Evolutionary conservation across 2,329 filamentous ascomycete species (phyloP), one percentile per base, ranked within the genome.

Genomic region (Beauveria brongniartii): DNA sequence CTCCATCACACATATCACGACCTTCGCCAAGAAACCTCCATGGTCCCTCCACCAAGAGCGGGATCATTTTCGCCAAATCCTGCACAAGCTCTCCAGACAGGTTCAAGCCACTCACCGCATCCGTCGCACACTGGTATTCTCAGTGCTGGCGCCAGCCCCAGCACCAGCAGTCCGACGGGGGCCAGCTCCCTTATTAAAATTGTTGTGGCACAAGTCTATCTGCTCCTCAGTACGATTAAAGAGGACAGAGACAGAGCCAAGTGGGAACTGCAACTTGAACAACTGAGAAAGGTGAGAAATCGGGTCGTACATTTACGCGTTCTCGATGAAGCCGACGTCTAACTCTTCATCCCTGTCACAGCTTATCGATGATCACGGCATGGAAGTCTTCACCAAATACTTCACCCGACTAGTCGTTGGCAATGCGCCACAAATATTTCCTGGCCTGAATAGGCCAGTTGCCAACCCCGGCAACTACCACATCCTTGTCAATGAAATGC

Each of bases 371-470:
- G 92, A 93, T 70, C 88, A 96, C 92, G 92, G 92, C 72, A 99
- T 99, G 93, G 95, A 99, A 82, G 92, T 97, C 72, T 97, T 92
- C 74, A 87, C 91, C 63, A 95, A 92, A 80, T 97, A 94, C 76
- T 96, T 99, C 77, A 88, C 91, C 75, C 91, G 93, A 76, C 82
- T 97, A 73, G 85, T 99, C 71, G 89, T 89, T 75, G 88, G 88
- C 77, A 97, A 97, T 85, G 91, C 92, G 69, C 80, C 88, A 65
- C 88, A 94, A 70, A 94, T 99, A 73, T 97, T 97, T 72, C 88
- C 91, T 56, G 86, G 89, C 65, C 80, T 87, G 59, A 90, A 85
- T 69, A 84, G 91, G 75, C 83, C 85, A 61, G 83, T 86, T 65
- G 83, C 91, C 65, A 90, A 89, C 74, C 81, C 89, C 58, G 90